Conservation (phyloP, 768 basidiomycete species). For the Tubosaeta brunneosetosa region DNA sequence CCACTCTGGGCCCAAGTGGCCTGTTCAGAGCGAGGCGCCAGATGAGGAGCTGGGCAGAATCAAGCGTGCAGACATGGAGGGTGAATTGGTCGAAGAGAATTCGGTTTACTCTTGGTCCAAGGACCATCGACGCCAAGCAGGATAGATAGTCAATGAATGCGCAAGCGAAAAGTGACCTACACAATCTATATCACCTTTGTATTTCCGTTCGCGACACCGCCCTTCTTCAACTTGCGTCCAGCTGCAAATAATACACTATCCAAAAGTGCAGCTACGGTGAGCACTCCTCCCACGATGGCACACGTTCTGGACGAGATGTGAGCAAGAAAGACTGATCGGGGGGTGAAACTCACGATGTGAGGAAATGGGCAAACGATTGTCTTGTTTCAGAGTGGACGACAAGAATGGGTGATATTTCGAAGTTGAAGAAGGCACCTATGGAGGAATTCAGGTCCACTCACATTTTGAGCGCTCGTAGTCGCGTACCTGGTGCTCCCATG, state of each 20-base stretch:
- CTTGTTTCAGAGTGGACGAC: conserved; percentile 87
- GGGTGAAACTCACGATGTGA: conserved; percentile 77
- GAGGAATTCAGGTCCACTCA: not conserved
- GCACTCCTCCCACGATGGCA: conserved; percentile 94
- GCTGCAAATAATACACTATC: conserved; percentile 88
- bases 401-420: conserved; percentile 94
- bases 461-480: not conserved
- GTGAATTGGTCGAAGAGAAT: conserved; percentile 15
- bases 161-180: conserved; percentile 6
- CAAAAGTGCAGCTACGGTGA: conserved; percentile 87
- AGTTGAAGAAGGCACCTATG: conserved; percentile 81
- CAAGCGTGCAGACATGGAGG: conserved; percentile 16
- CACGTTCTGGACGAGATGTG: conserved; percentile 60
- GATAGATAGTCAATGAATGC: conserved; percentile 16
- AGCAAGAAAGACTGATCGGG: not conserved
- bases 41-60: conserved; percentile 14
- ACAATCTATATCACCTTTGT: conserved; percentile 30
- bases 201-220: conserved; percentile 27
- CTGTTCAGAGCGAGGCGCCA: conserved; percentile 7
- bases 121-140: not conserved
- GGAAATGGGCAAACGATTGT: conserved; percentile 96
- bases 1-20: conserved; percentile 19
- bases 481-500: conserved; percentile 62
- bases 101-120: conserved; percentile 18
- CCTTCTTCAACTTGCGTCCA: conserved; percentile 67